Evolutionary conservation across 768 basidiomycete species (phyloP), one percentile per base, ranked within the genome.

Genomic region (Pulveroboletus sp.): DNA sequence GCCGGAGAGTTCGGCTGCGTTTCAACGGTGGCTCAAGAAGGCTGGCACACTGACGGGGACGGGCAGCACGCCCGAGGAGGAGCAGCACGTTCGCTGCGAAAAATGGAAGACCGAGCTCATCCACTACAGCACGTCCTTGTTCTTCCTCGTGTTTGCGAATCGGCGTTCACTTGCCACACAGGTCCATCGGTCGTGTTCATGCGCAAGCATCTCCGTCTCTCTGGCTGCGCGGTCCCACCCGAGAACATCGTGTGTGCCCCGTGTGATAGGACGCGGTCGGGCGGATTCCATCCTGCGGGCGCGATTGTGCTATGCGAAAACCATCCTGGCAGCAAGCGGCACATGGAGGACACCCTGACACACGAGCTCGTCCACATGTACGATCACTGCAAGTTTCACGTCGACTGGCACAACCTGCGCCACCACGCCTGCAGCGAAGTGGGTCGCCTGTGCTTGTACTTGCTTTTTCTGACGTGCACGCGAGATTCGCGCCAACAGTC

Each of bases 371-470:
- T 98, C 21, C 97, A 98, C 63, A 84, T 93, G 79, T 98, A 90
- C 64, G 97, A 99, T 67, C 90, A 95, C 53, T 89, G 90, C 69
- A 83, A 84, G 67, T 98, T 98, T 73, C 90, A 92, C 52, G 88
- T 97, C 1, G 84, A 97, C 66, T 97, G 91, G 94, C 69, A 67
- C 40, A 88, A 98, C 68, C 64, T 98, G 47, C 73, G 92, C 49
- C 94, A 97, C 72, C 93, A 97, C 64, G 97, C 95, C 3, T 99
- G 97, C 66, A 93, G 89, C 61, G 95, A 98, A 81, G 95, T 95
- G 55, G 60, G 83, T 71, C 21, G 21, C 25, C 29, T 43, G 41
- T 29, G 27, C 24, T 29, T 46, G 45, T 45, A n/a, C n/a, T n/a
- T n/a, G n/a, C n/a, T n/a, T n/a, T n/a, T 37, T 12, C 27, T 40